phyloP scores from a whole-genome alignment of 2,329 filamentous ascomycete species.

The Epichloe festucae region DNA sequence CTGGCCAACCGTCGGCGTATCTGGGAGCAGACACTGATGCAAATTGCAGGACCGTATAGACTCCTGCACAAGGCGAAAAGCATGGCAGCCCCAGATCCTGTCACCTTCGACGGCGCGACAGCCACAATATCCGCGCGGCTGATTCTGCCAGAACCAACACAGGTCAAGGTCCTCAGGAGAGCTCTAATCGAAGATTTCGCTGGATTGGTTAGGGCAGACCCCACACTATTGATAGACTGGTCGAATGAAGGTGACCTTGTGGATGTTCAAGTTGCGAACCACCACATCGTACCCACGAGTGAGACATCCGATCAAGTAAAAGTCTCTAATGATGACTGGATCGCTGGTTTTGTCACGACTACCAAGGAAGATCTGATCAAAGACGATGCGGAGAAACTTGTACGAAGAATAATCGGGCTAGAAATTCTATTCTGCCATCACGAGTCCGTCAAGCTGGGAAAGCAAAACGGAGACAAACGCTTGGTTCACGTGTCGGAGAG shows the following conservation, averaged over 20 bases:
- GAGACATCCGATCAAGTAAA: not conserved
- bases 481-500: not conserved
- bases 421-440: not conserved
- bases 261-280: not conserved
- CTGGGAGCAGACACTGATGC: not conserved
- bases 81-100: not conserved
- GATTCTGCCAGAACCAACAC: not conserved
- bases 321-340: not conserved
- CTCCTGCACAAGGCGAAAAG: not conserved
- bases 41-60: not conserved
- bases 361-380: not conserved
- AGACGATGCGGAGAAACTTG: not conserved
- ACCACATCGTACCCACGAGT: not conserved
- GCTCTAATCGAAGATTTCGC: not conserved
- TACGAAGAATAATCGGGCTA: not conserved
- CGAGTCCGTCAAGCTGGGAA: not conserved
- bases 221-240: not conserved
- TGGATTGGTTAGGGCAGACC: not conserved
- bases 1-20: constrained; percentile 1
- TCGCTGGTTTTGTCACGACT: not conserved
- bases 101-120: not conserved
- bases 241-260: not conserved
- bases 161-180: not conserved
- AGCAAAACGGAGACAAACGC: not conserved
- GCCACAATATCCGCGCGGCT: not conserved